Evolutionary conservation across 805 yeast species (phyloP), one percentile per base, ranked within the genome.

Genomic region (Cyberlindnera euphorbiiphila): DNA sequence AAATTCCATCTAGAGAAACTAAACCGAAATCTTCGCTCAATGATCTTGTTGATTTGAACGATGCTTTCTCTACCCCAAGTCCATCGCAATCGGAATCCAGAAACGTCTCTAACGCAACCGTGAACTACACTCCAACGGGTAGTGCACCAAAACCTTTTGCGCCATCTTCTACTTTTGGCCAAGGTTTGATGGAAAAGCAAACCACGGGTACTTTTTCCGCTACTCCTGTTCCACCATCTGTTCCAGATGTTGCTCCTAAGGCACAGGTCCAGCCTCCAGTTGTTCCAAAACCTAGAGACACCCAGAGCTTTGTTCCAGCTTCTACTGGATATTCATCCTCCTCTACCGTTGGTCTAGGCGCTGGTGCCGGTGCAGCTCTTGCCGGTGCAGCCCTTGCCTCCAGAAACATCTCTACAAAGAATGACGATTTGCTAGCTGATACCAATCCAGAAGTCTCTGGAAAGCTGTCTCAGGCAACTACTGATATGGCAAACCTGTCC

Each of bases 161-260:
- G 37, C 97, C 97, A 24, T 71, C 88, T 13, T 87, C 96, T 0
- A 63, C 73, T 9, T 91, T 89, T 67, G 98, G 98, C 22, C 95
- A 84, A 62, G 72, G 72, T 24, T 69, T 89, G 36, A 61, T 67
- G 19, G 62, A 58, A 59, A 60, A 46, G 42, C 55, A 56, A 25
- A 37, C 54, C 14, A 43, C 53, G 16, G 42, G 51, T 15, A 37
- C 50, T 5, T 13, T 49, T 6, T 50, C 59, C 5, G 34, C 54
- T 5, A 46, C 48, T 7, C 47, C 61, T 25, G 38, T 37, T 28
- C 45, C 48, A 9, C 14, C 25, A 15, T 14, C 32, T 16, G 22
- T 34, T 25, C 34, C 49, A 11, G 22, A 11, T 11, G 17, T 43
- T 5, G 32, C 43, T 12, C 46, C 47, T 10, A 30, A 34, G 15